Base-by-base conservation (phyloP, 2,329 filamentous ascomycete species). In the Pseudophaeomoniella oleicola region DNA sequence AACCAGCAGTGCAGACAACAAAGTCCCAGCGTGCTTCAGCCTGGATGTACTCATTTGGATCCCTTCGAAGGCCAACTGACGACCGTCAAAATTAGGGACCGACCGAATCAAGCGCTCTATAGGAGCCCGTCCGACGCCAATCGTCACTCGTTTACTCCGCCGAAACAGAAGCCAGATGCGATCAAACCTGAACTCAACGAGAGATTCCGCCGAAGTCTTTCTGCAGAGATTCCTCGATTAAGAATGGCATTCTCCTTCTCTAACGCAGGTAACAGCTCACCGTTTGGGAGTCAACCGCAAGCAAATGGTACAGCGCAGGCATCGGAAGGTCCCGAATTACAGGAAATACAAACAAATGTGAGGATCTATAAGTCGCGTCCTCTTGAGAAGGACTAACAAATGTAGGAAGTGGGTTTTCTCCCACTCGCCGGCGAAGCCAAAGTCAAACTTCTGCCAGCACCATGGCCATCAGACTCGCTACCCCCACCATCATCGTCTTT, bases 271-370 rank as follows among this genome's bases (percentile, higher is more conserved):
- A 63, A 59, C 46, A 56, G 56, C 53, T 56, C 62, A 53, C 55
- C 59, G 43, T 60, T 59, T 40, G 55, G 50, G 42, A 48, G 60
- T 40, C 50, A 56, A 40, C 55, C 56, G 42, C 64, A 58, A 37
- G 51, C 51, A 37, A 53, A 46, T 39, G 41, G 32, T 15, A 37
- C 41, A 43, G 50, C 46, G 32, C 54, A 54, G 42, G 56, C 58
- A 36, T 64, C 70, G 53, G 53, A 60, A 43, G 82, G 81, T 30
- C 67, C 73, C 35, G 76, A 85, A 50, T 67, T 94, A 37, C 68
- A 77, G 46, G 78, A 86, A 45, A 81, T 94, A 47, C 74, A 79
- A 55, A 88, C 86, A 46, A 84, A 94, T 68, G 82, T 85, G 62
- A 45, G 60, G n/a, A n/a, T n/a, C n/a, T n/a, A n/a, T n/a, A n/a